phyloP scores from a whole-genome alignment of 768 basidiomycete genomes.

The Suillus ampliporus region DNA sequence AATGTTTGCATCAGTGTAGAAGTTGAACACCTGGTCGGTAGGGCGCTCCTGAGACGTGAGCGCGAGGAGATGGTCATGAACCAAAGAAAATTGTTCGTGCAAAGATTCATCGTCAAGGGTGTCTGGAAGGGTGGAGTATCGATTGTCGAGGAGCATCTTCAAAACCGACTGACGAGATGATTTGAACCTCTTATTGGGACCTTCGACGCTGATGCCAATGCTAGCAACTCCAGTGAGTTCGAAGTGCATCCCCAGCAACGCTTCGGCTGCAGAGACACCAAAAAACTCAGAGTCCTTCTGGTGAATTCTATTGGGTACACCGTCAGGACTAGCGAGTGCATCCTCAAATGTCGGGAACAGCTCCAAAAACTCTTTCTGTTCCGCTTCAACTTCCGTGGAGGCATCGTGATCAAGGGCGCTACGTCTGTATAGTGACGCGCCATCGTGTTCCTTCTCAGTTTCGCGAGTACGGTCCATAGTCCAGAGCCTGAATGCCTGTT shows the following conservation, averaged over 20 bases:
- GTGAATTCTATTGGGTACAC: slow-evolving; percentile 10
- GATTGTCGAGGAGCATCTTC: slow-evolving; percentile 37
- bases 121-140: slow-evolving; percentile 40
- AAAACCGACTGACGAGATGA: slow-evolving; percentile 41
- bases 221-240: slow-evolving; percentile 39
- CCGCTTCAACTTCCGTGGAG: slow-evolving; percentile 71
- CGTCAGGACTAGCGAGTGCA: slow-evolving; percentile 40
- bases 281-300: slow-evolving; percentile 28
- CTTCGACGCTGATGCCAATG: neutral
- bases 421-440: slow-evolving; percentile 78
- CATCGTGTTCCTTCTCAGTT: slow-evolving; percentile 63
- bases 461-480: slow-evolving; percentile 76
- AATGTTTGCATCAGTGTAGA: slow-evolving; percentile 83
- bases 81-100: slow-evolving; percentile 55
- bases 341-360: slow-evolving; percentile 89
- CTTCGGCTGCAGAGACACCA: slow-evolving; percentile 29
- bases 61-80: slow-evolving; percentile 46
- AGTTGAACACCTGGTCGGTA: slow-evolving; percentile 56
- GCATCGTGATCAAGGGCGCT: slow-evolving; percentile 58
- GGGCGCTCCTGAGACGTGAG: slow-evolving; percentile 33
- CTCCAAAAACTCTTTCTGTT: slow-evolving; percentile 81
- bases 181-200: slow-evolving; percentile 32
- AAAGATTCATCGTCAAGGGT: slow-evolving; percentile 57
- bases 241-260: slow-evolving; percentile 56
- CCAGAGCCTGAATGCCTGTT: slow-evolving; percentile 83